Evolutionary conservation across 306 rosid species (phyloP).

Genomic region (Prunus mira): DNA sequence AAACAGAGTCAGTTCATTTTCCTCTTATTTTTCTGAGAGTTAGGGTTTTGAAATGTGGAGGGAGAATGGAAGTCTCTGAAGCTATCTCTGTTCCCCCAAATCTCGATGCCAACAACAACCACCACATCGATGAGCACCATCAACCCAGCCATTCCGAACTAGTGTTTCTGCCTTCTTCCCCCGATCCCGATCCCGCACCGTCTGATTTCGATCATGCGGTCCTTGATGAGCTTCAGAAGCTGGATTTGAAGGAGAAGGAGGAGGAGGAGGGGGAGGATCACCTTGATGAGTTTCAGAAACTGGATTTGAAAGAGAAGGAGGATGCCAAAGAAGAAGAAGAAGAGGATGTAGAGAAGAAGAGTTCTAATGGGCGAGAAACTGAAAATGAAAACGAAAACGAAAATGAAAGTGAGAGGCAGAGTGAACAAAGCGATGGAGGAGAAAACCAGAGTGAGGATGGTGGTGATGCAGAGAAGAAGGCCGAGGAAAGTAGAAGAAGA

Average conservation of each 20-base stretch:
- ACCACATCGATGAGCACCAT: background rate
- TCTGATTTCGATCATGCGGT: slow-evolving; percentile 34
- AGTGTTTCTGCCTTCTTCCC: slow-evolving; percentile 22
- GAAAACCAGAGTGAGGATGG: slow-evolving; percentile 37
- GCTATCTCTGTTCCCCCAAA: slow-evolving; percentile 27
- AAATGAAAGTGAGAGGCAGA: slow-evolving; percentile 26
- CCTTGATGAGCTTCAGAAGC: slow-evolving; percentile 11
- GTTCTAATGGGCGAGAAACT: slow-evolving; percentile 3
- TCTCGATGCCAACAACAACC: background rate
- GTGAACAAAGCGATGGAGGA: slow-evolving; percentile 20
- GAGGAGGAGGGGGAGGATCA: slow-evolving; percentile 19
- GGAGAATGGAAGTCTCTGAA: slow-evolving; percentile 75
- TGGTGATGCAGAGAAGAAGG: slow-evolving; percentile 19
- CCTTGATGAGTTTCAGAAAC: slow-evolving; percentile 16
- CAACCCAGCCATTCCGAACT: slow-evolving; percentile 2
- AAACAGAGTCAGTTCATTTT: background rate
- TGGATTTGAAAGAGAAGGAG: slow-evolving; percentile 36
- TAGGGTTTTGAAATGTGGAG: slow-evolving; percentile 99
- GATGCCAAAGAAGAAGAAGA: background rate
- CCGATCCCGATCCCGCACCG: slow-evolving; percentile 30
- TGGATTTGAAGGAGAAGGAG: slow-evolving; percentile 37
- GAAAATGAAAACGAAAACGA: slow-evolving; percentile 10
- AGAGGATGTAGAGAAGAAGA: slow-evolving; percentile 4
- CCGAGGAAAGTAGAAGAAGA: slow-evolving; percentile 15
- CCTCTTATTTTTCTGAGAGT: slow-evolving; percentile 11